Base-by-base conservation (phyloP, 2,329 filamentous ascomycete species). In the Alternaria tenuissima region DNA sequence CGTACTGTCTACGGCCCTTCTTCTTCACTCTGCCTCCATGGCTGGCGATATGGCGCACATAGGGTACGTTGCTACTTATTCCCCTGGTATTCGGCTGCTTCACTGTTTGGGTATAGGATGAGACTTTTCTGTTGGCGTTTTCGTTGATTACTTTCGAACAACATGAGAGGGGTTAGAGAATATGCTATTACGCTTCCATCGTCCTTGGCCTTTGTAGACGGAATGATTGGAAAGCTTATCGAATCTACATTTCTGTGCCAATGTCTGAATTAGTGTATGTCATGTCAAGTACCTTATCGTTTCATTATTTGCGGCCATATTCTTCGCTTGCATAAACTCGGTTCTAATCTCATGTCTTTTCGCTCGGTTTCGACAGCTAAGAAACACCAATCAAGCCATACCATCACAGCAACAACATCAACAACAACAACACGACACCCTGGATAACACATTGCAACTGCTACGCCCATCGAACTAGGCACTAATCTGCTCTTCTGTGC, bases 11-110 rank as follows among this genome's bases (percentile, higher is more conserved):
- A 51, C 46, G 38, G 48, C 22, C 52, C 42, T 36, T 54, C 32
- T 52, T 41, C 34, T 34, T 43, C 55, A 55, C 54, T 42, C 55
- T 61, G 62, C 46, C 51, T 48, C 64, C 60, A 51, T 61, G 72
- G 71, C 69, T 30, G 71, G 62, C 68, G 53, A 12, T 41, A 14
- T 52, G 70, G 62, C 62, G 69, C 54, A 67, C 52, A 66, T 51
- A 54, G 59, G 64, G 44, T 63, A 64, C 60, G 61, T 68, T 32
- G 57, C 20, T 32, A 43, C 9, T 57, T 59, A 64, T 62, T 64
- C 61, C 60, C 61, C 64, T 48, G 53, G 55, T 28, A 30, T 57
- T 61, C 30, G 49, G 34, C 52, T 53, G 54, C 34, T 36, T 57
- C n/a, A 18, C 18, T 39, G 47, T 46, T 67, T 64, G 60, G 58